Base-by-base conservation (phyloP, 1,284 basidiomycete genomes). In the Boletus sp. region DNA sequence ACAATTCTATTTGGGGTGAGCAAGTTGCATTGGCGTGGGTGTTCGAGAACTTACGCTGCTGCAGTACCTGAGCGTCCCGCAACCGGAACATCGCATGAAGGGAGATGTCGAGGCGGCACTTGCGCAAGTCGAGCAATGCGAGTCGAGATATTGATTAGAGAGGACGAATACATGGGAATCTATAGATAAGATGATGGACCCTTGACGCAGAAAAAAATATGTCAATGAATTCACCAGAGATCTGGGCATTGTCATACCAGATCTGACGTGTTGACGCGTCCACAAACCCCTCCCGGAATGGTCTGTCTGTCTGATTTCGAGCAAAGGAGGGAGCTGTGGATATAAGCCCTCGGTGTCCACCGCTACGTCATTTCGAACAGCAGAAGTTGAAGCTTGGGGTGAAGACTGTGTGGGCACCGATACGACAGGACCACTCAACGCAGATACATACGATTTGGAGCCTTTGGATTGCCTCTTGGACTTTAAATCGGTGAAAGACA, bases 41-140 rank as follows among this genome's bases (percentile, higher is more conserved):
- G 7, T 9, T 27, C 9, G 7, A 42, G 16, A 4, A 58, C 66
- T 49, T 55, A 91, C 91, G 8, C 72, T 56, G 41, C 81, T 76
- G 63, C 92, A 94, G 61, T 95, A 94, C 58, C 77, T 74, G 3
- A 88, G 60, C 0, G 70, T 68, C 40, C 76, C 78, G 61, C 92
- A 95, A 16, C 72, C 72, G 0, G 83, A 80, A 65, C 92, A 94
- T 41, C 86, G 73, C 58, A 78, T 82, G 50, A 87, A 59, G 1
- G 69, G 68, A 8, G 64, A 44, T 1, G 57, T 35, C 1, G 64
- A 55, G 13, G 72, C 57, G 2, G 69, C 60, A 1, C 67, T 69
- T 37, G 77, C 77, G 58, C 92, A 94, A 9, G 69, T 71, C 0
- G 88, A 87, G 57, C 92, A 94, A 60, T 82, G 74, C 0, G 67